Base-by-base conservation (phyloP, 768 basidiomycete species). In the Cystoderma amianthinum region DNA sequence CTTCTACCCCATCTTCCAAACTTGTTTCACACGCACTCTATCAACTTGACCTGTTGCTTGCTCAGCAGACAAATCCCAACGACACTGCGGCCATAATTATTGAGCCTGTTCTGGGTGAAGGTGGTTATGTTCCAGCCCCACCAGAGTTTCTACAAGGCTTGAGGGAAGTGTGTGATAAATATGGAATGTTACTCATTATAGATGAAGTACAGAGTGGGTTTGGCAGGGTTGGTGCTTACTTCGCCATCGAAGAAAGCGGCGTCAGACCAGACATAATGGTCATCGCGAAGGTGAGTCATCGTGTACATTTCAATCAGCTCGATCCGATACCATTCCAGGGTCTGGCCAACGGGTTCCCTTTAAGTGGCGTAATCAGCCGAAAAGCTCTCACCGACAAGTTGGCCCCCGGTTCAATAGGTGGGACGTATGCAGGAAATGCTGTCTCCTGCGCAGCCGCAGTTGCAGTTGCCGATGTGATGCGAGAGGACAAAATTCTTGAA, bases 81-180 rank as follows among this genome's bases (percentile, higher is more conserved):
- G 94, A 97, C 58, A 94, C 92, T 1, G 91, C 94, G 2, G 93
- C 92, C n/a, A 83, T 97, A 54, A 63, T 98, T 48, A 63, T 98
- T 32, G 95, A 98, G 68, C 88, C 95, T 32, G 84, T 97, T 1
- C 71, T 97, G 21, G 94, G 93, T 18, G 95, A 97, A 61, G 95
- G 95, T 24, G 95, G 95, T 1, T 97, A 98, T 60, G 87, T 96
- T 12, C 82, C 89, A 20, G 89, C 92, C 0, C 89, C 92, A 0
- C 55, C 77, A 1, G 76, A 77, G 16, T 98, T 87, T 68, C 60
- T 98, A 44, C 71, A 76, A 35, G 90, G 89, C 16, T 62, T 98
- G 34, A 71, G 93, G 45, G 69, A 71, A 39, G 70, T 93, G n/a
- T 97, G 94, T 60, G 90, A 96, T 57, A 71, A 83, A 58, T 71